Percentiles rank a stretch among this genome's conserved stretches.
These are phyloP conservation scores for Prunus yedoensis DNA, from an alignment of 331 rosid genomes.

Conservation along the genomic window DNA sequence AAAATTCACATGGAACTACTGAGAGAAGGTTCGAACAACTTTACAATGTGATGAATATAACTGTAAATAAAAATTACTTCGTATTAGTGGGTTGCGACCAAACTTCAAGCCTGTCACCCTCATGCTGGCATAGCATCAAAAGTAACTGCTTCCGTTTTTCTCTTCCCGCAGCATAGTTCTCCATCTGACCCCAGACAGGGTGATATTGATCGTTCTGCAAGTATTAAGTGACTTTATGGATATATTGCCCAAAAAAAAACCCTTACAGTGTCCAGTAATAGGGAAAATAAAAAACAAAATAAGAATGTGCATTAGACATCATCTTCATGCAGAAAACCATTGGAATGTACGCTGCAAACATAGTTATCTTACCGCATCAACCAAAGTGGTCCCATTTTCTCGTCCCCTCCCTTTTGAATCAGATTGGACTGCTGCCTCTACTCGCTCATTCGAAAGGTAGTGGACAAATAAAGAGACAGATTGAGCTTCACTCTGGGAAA, in stretches of 20 bases:
- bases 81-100: constrained; percentile 95
- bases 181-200: constrained; percentile 98
- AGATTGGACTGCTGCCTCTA: constrained; percentile 47
- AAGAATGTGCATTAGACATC: not conserved
- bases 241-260: constrained; percentile 16
- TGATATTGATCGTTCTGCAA: constrained; percentile 69
- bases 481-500: constrained; percentile 94
- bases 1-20: constrained; percentile 5
- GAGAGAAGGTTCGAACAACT: not conserved
- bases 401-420: constrained; percentile 70
- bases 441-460: constrained; percentile 73
- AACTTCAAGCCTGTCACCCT: constrained; percentile 97
- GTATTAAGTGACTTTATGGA: constrained; percentile 14
- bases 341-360: constrained; percentile 14
- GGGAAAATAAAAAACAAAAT: constrained; percentile 18
- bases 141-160: constrained; percentile 86
- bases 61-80: constrained; percentile 48
- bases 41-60: constrained; percentile 9
- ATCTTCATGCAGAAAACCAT: constrained; percentile 14
- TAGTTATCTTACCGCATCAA: constrained; percentile 64
- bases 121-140: constrained; percentile 88
- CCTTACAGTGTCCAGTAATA: constrained; percentile 17
- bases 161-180: constrained; percentile 75
- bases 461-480: constrained; percentile 83
- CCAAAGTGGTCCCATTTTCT: constrained; percentile 63